Evolutionary conservation across 208 protist genomes (phyloP), one percentile per base, ranked within the genome.

Genomic region (Jaenimonas drosophilae): DNA sequence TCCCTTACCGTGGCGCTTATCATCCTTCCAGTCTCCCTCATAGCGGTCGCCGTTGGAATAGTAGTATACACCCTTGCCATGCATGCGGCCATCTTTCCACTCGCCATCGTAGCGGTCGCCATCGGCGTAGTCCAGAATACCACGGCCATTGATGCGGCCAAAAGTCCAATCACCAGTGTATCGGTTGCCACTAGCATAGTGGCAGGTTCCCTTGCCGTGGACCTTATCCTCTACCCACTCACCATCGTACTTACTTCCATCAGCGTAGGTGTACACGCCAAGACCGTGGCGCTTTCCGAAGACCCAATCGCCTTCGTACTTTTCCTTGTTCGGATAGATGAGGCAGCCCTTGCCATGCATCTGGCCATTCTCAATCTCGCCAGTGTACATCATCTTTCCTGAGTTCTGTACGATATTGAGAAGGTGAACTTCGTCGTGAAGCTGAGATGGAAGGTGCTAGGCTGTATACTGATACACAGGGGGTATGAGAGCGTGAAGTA

Each of bases 201-300:
- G 63, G 44, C 80, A 94, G 4, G 88, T 89, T 40, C 95, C 95
- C 51, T 89, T 84, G 32, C 92, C 92, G 47, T 96, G 86, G 21
- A 96, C 85, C 65, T 93, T 95, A 59, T 97, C 91, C 52, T 97
- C 87, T 20, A 96, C 75, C 92, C 92, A 98, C 48, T 97, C 86
- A 31, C 87, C 87, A 16, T 93, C 86, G 59, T 94, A 96, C 39
- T 64, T 61, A 62, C 77, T 90, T 38, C 94, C 94, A 55, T 97
- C 91, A 28, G 86, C 72, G 73, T 97, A 97, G 1, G 65, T 74
- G 72, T 96, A 96, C 25, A 79, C 64, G 36, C 94, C 94, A 40
- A 82, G 58, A 43, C 94, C 94, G 54, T 96, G 89, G 27, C 88
- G 76, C 48, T 96, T 97, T 53, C 92, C 91, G 58, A 89, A 93